Evolutionary conservation across 2,329 filamentous ascomycete genomes (phyloP).

Genomic region (Albophoma yamanashiensis): DNA sequence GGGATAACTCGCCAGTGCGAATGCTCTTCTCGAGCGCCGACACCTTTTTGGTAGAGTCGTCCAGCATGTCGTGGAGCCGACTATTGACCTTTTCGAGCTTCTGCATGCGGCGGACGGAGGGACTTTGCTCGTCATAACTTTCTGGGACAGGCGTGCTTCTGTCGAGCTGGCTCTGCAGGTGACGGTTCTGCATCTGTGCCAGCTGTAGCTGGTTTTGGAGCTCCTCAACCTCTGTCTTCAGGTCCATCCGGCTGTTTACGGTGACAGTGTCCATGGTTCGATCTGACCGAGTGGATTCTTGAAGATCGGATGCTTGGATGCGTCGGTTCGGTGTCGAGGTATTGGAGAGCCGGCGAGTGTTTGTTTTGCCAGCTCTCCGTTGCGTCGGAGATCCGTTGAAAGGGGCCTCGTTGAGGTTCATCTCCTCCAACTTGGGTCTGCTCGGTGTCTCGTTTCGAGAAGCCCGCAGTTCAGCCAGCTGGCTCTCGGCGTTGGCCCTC

Average conservation of each 20-base stretch:
- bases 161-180: constrained; percentile 80
- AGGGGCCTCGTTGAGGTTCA: constrained; percentile 72
- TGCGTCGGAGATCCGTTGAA: constrained; percentile 66
- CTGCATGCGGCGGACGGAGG: constrained; percentile 70
- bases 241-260: constrained; percentile 81
- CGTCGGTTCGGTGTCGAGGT: constrained; percentile 69
- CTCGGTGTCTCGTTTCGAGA: constrained; percentile 61
- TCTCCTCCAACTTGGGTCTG: constrained; percentile 74
- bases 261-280: constrained; percentile 69
- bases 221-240: constrained; percentile 83
- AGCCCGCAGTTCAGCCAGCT: constrained; percentile 67
- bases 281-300: constrained; percentile 77
- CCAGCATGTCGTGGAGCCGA: constrained; percentile 84
- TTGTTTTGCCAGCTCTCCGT: constrained; percentile 44
- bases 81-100: constrained; percentile 90
- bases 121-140: constrained; percentile 65
- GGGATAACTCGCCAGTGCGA: constrained; percentile 73
- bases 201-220: constrained; percentile 91
- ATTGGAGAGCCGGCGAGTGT: constrained; percentile 55
- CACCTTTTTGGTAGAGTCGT: constrained; percentile 87
- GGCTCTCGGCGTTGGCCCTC: constrained; percentile 70
- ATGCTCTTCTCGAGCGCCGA: constrained; percentile 81
- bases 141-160: constrained; percentile 53
- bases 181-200: constrained; percentile 88
- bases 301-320: constrained; percentile 48